Percentiles rank a stretch among this genome's conserved stretches.
Conservation (phyloP, 2,329 filamentous ascomycete genomes). For the Paecilomyces fulvus region DNA sequence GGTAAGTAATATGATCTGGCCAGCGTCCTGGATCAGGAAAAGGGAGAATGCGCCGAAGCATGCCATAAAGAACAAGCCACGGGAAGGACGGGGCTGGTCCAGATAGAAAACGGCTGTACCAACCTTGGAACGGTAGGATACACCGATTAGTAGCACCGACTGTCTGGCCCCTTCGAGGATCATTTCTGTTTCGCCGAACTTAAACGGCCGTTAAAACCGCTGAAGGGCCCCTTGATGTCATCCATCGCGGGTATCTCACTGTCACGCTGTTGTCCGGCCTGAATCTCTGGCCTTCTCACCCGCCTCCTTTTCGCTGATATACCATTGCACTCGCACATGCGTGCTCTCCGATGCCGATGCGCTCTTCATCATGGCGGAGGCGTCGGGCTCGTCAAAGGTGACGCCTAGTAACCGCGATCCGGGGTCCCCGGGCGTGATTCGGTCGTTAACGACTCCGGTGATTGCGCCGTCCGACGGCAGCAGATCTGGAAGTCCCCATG, state of each 20-base stretch:
- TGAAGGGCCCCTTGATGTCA: slow-evolving; percentile 18
- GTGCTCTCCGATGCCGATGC: slow-evolving; percentile 9
- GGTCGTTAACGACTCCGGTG: slow-evolving; percentile 17
- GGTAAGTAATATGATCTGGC: background rate
- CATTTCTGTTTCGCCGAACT: background rate
- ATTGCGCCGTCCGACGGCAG: slow-evolving; percentile 3
- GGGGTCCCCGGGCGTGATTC: slow-evolving; percentile 10
- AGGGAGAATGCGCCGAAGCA: background rate
- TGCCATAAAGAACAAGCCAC: background rate
- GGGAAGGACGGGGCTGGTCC: background rate
- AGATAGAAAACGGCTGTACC: background rate
- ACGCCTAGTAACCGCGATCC: slow-evolving; percentile 10
- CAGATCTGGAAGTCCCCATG: background rate
- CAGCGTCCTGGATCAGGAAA: background rate
- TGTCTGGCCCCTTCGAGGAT: background rate
- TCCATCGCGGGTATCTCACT: slow-evolving; percentile 6
- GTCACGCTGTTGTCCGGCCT: slow-evolving; percentile 9
- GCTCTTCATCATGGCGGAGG: slow-evolving; percentile 23
- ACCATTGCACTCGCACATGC: slow-evolving; percentile 13
- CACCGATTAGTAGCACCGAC: background rate
- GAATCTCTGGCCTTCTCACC: slow-evolving; percentile 3
- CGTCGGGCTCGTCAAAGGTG: slow-evolving; percentile 17
- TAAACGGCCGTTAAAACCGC: background rate
- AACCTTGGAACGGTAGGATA: background rate
- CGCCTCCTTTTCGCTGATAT: background rate